These are phyloP conservation scores for Tetrastigma voinierianum DNA, from an alignment of 164 flowering plant species.

Conservation along the genomic window DNA sequence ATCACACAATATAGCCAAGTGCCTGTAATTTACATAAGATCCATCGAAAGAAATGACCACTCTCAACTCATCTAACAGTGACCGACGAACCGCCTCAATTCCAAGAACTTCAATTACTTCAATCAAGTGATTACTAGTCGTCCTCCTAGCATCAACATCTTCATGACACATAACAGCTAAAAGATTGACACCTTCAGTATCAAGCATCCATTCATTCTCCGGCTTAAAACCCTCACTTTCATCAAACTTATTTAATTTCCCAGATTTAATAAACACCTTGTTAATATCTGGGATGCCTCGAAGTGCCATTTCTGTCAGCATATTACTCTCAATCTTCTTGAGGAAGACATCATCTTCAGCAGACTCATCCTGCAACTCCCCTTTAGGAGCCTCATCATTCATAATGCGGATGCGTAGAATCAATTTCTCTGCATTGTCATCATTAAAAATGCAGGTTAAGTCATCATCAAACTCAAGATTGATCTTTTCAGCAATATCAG, in stretches of 20 bases:
- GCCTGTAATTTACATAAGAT: constrained; percentile 95
- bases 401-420: constrained; percentile 96
- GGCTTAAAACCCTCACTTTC: constrained; percentile 85
- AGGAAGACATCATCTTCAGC: constrained; percentile 97
- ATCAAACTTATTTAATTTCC: constrained; percentile 73
- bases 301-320: constrained; percentile 98
- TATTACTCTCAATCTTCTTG: constrained; percentile 93
- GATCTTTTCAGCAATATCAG: constrained; percentile 95
- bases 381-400: constrained; percentile 97
- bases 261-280: constrained; percentile 86
- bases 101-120: constrained; percentile 99
- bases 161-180: constrained; percentile 95
- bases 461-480: constrained; percentile 94
- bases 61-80: constrained; percentile 87
- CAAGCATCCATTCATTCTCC: constrained; percentile 94
- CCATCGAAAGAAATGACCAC: constrained; percentile 99
- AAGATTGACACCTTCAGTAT: constrained; percentile 96
- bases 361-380: constrained; percentile 71
- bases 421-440: constrained; percentile 95
- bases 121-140: constrained; percentile 94
- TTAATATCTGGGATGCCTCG: constrained; percentile 96
- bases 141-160: constrained; percentile 88
- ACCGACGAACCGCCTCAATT: constrained; percentile 90
- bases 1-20: constrained; percentile 93
- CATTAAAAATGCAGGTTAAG: constrained; percentile 91